Evolutionary conservation across 495 filamentous ascomycete genomes (phyloP).

Genomic region (Margaritispora aquatica): DNA sequence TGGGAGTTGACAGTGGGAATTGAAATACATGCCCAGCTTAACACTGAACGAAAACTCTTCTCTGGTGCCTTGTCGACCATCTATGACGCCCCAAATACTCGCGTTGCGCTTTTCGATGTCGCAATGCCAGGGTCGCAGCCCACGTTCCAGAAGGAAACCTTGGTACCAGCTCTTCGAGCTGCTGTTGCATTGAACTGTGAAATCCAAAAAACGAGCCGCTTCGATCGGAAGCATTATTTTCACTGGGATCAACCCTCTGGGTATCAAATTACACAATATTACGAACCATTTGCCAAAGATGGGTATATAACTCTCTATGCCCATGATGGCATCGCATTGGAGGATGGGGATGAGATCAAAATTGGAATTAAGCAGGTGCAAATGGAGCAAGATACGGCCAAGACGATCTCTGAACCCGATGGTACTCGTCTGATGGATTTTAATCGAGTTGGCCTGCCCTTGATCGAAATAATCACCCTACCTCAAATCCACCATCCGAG

Average conservation of each 20-base stretch:
- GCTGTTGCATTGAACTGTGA: conserved; percentile 78
- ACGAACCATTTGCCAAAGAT: conserved; percentile 74
- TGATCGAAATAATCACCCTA: conserved; percentile 92
- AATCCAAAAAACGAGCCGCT: conserved; percentile 67
- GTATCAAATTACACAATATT: conserved; percentile 98
- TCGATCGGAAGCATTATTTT: conserved; percentile 98
- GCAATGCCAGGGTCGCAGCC: conserved; percentile 88
- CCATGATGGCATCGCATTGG: conserved; percentile 72
- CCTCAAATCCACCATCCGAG: conserved; percentile 79
- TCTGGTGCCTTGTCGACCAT: conserved; percentile 66
- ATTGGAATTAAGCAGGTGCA: conserved; percentile 90
- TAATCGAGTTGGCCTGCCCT: conserved; percentile 83
- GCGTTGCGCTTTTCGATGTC: conserved; percentile 82
- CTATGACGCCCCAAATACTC: conserved; percentile 68
- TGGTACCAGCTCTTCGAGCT: conserved; percentile 85
- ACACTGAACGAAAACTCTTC: conserved; percentile 81
- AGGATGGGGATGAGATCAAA: conserved; percentile 56
- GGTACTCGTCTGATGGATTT: conserved; percentile 80
- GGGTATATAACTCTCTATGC: conserved; percentile 63
- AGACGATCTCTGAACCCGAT: conserved; percentile 73
- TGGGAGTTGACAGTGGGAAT: conserved; percentile 95
- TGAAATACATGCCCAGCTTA: conserved; percentile 95
- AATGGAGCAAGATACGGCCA: conserved; percentile 96
- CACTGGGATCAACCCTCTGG: conserved; percentile 95
- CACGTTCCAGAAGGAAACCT: conserved; percentile 71